phyloP scores from a whole-genome alignment of 2,329 filamentous ascomycete genomes.

The Scytalidium sp. region DNA sequence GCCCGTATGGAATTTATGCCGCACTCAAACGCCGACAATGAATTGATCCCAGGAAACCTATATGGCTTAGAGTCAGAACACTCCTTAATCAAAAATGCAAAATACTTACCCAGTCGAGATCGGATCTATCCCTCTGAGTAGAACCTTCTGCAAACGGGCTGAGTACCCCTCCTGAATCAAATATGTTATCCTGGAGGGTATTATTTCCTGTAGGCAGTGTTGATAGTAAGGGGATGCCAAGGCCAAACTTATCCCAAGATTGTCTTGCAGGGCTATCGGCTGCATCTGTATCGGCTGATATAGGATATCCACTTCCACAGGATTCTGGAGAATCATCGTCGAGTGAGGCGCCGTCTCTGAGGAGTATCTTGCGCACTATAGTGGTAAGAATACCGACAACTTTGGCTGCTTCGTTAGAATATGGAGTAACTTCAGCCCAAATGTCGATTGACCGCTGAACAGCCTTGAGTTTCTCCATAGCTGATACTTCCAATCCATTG shows the following conservation, averaged over 20 bases:
- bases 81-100: not conserved
- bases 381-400: slow-evolving; percentile 14
- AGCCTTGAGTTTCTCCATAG: slow-evolving; percentile 15
- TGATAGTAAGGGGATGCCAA: not conserved
- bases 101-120: slow-evolving; percentile 4
- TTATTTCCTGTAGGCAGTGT: not conserved
- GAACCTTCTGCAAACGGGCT: not conserved
- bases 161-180: not conserved
- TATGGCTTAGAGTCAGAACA: not conserved
- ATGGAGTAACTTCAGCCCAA: slow-evolving; percentile 17
- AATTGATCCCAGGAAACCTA: slow-evolving; percentile 3
- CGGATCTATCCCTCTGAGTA: not conserved
- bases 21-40: not conserved
- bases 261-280: not conserved
- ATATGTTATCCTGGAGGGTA: not conserved
- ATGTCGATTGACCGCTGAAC: slow-evolving; percentile 17
- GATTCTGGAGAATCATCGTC: not conserved
- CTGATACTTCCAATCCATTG: slow-evolving; percentile 12
- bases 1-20: not conserved
- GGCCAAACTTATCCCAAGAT: not conserved
- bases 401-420: slow-evolving; percentile 19
- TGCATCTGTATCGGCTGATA: not conserved
- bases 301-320: not conserved
- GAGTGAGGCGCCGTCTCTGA: not conserved
- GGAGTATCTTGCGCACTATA: slow-evolving; percentile 11